Evolutionary conservation across 257 asterid genomes (phyloP).

Genomic region (Craterostigma plantagineum): DNA sequence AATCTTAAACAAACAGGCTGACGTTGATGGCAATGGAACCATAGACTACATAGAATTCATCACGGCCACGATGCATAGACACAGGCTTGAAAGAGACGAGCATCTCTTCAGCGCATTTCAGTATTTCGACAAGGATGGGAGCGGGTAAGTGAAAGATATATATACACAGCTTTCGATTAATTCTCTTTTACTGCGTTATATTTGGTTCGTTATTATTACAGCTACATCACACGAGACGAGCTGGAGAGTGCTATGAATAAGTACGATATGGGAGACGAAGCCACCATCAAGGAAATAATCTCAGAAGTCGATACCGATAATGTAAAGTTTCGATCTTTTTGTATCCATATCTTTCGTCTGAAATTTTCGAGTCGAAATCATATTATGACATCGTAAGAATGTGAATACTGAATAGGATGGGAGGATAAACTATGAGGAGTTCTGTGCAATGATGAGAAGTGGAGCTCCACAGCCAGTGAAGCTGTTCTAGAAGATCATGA

Average conservation of each 20-base stretch:
- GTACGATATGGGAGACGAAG: constrained; percentile 71
- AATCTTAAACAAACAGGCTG: constrained; percentile 26
- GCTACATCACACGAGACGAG: constrained; percentile 69
- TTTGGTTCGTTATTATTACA: constrained; percentile 10
- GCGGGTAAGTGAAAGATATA: constrained; percentile 27
- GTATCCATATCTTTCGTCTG: too few relatives aligned
- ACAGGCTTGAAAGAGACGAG: constrained; percentile 46
- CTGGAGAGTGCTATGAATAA: constrained; percentile 72
- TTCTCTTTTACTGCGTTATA: neutral
- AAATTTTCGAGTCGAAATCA: neutral
- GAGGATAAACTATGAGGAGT: constrained; percentile 38
- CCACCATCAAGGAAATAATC: constrained; percentile 59
- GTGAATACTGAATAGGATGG: constrained; percentile 23
- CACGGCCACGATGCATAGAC: constrained; percentile 57
- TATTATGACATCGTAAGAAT: neutral
- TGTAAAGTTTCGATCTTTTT: too few relatives aligned
- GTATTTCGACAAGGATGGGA: constrained; percentile 41
- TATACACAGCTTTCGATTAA: neutral
- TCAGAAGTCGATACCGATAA: constrained; percentile 83
- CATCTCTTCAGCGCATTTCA: constrained; percentile 33
- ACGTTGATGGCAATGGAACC: constrained; percentile 43
- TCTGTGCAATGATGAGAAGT: constrained; percentile 49
- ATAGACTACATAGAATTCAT: constrained; percentile 48
- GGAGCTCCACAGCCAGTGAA: constrained; percentile 25
- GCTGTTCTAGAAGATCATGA: constrained; percentile 13